Conservation (phyloP, 1,139 yeast genomes). For the Tardiomyces depauwii region DNA sequence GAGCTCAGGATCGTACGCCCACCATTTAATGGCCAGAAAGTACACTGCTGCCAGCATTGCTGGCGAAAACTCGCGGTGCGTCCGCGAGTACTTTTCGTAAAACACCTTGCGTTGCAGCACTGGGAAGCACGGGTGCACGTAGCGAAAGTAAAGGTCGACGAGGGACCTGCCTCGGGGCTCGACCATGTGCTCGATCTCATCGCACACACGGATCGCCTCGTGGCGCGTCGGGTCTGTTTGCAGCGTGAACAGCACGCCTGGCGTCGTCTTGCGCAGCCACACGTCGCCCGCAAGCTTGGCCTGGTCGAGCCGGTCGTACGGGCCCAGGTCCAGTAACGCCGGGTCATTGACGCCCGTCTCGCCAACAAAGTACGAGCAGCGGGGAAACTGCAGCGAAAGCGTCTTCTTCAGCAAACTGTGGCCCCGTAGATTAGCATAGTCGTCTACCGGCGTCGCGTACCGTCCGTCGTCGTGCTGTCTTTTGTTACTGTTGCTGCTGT, state of each 20-base stretch:
- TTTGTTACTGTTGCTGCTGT: constrained; percentile 4
- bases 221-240: constrained; percentile 20
- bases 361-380: constrained; percentile 29
- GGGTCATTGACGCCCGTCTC: constrained; percentile 27
- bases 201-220: constrained; percentile 12
- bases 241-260: constrained; percentile 25
- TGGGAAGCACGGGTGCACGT: constrained; percentile 34
- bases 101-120: constrained; percentile 33
- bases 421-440: constrained; percentile 28
- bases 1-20: constrained; percentile 29
- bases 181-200: constrained; percentile 26
- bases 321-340: constrained; percentile 20
- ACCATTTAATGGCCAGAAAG: constrained; percentile 33
- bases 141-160: constrained; percentile 30
- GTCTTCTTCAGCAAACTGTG: constrained; percentile 29
- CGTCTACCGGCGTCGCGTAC: constrained; percentile 21
- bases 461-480: constrained; percentile 3
- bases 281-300: constrained; percentile 24
- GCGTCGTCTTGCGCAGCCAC: constrained; percentile 24
- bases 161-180: constrained; percentile 33
- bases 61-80: constrained; percentile 36
- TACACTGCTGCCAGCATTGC: constrained; percentile 35
- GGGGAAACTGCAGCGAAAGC: constrained; percentile 27
- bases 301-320: constrained; percentile 24
- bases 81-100: constrained; percentile 33